Evolutionary conservation across 1,139 yeast genomes (phyloP).

Genomic region (Scheffersomyces cryptocercus): DNA sequence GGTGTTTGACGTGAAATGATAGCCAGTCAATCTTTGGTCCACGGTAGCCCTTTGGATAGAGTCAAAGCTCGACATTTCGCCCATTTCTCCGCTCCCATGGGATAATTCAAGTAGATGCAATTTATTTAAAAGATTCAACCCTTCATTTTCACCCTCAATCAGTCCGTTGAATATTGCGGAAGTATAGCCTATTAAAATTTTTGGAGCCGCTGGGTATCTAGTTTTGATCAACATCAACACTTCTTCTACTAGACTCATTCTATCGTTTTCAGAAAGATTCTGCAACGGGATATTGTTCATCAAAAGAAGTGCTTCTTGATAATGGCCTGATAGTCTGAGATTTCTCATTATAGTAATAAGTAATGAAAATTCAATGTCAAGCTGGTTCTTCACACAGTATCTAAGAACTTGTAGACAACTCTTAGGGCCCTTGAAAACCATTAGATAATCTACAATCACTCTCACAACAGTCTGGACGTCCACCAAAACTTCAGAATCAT

Average conservation of each 20-base stretch:
- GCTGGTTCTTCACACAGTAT: constrained; percentile 31
- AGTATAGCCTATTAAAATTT: constrained; percentile 40
- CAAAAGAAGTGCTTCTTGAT: constrained; percentile 37
- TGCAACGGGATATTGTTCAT: constrained; percentile 34
- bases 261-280: constrained; percentile 18
- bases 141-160: constrained; percentile 4
- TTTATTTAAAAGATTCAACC: constrained; percentile 25
- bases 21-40: constrained; percentile 28
- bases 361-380: constrained; percentile 27
- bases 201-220: constrained; percentile 34
- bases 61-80: constrained; percentile 12
- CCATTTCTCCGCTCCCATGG: constrained; percentile 19
- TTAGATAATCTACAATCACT: constrained; percentile 32
- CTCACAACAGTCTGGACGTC: constrained; percentile 32
- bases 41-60: constrained; percentile 29
- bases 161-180: constrained; percentile 28
- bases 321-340: constrained; percentile 29
- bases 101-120: constrained; percentile 24
- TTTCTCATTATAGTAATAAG: constrained; percentile 28
- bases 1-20: constrained; percentile 22
- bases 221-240: constrained; percentile 32
- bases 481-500: constrained; percentile 18
- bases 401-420: constrained; percentile 34
- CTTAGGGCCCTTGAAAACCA: constrained; percentile 39
- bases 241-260: constrained; percentile 26